Base-by-base conservation (phyloP, 192 early-diverging fungal species). In the Rhizoclosmatium globosum region DNA sequence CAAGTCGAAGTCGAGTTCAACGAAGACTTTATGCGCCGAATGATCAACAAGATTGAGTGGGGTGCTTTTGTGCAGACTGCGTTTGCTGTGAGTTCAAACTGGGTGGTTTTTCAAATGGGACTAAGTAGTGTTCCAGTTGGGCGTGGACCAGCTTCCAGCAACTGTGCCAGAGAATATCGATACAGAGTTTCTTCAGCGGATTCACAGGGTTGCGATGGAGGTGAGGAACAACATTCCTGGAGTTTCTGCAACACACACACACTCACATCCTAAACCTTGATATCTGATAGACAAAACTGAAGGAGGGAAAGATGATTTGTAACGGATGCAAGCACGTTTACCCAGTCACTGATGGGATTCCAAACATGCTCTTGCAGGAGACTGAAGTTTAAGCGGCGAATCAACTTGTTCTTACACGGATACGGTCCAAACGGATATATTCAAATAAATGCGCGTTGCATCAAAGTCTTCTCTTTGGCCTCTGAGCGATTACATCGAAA, bases 251-350 rank as follows among this genome's bases (percentile, higher is more conserved):
- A 62, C 60, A 39, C 19, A 62, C n/a, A 62, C n/a, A n/a, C 0
- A n/a, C 53, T 56, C 11, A 56, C 53, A 56, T 56, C 53, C 11
- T 15, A 56, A 56, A 9, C 53, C 39, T 64, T 3, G 19, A 79
- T 66, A 43, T 2, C 85, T 4, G 23, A 68, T 61, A 96, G 94
- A 92, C 90, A 3, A 90, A 94, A 66, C 88, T 99, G 58, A 91
- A 92, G 79, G 89, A 92, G 59, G 98, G 95, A 56, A 86, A 88
- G 81, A 99, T 99, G 98, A 83, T 95, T 2, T 99, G 98, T 84
- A 87, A 90, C 45, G 93, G 92, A 57, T 99, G 98, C 83, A 83
- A 84, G 44, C 98, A 97, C 80, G 92, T 94, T 39, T 99, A 95
- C 84, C 89, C 91, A 62, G 95, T 99, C 82, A 94, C 90, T 60